These are phyloP conservation scores for Phytopythium mirpurense DNA, from an alignment of 352 stramenopile species.

Conservation along the genomic window DNA sequence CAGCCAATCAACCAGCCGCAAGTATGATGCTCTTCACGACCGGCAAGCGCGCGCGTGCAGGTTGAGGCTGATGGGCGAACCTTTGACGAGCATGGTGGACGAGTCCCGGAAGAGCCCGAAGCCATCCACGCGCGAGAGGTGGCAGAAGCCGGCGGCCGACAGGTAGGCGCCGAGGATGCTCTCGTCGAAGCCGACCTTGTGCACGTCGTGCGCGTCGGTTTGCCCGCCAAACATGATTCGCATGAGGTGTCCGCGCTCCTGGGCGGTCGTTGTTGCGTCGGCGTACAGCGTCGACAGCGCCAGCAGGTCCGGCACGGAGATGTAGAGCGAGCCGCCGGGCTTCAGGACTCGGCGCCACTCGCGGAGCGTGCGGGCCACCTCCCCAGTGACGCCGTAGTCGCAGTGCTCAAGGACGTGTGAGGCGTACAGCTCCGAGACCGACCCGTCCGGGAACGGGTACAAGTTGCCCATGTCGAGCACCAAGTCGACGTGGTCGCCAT, in stretches of 20 bases:
- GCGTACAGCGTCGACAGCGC: slow-evolving; percentile 54
- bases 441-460: slow-evolving; percentile 52
- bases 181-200: slow-evolving; percentile 73
- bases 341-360: slow-evolving; percentile 73
- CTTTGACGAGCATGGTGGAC: slow-evolving; percentile 32
- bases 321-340: slow-evolving; percentile 45
- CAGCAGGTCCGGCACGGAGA: slow-evolving; percentile 63
- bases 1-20: too few species aligned
- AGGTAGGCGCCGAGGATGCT: slow-evolving; percentile 45
- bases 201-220: slow-evolving; percentile 57
- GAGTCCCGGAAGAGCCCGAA: slow-evolving; percentile 63
- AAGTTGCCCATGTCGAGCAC: slow-evolving; percentile 62
- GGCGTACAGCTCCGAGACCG: slow-evolving; percentile 57
- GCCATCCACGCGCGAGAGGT: slow-evolving; percentile 32
- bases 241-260: slow-evolving; percentile 63
- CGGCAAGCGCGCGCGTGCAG: slow-evolving; percentile 32
- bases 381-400: slow-evolving; percentile 43
- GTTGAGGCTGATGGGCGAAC: slow-evolving; percentile 61
- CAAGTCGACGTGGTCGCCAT: slow-evolving; percentile 49
- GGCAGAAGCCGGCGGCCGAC: slow-evolving; percentile 44
- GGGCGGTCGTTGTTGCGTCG: slow-evolving; percentile 39
- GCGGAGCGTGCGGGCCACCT: slow-evolving; percentile 40
- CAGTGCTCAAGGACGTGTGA: slow-evolving; percentile 77
- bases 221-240: slow-evolving; percentile 73
- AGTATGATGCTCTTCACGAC: too few species aligned